Conservation (phyloP, 2,329 filamentous ascomycete species). For the Magnaporthiopsis rhizophila region DNA sequence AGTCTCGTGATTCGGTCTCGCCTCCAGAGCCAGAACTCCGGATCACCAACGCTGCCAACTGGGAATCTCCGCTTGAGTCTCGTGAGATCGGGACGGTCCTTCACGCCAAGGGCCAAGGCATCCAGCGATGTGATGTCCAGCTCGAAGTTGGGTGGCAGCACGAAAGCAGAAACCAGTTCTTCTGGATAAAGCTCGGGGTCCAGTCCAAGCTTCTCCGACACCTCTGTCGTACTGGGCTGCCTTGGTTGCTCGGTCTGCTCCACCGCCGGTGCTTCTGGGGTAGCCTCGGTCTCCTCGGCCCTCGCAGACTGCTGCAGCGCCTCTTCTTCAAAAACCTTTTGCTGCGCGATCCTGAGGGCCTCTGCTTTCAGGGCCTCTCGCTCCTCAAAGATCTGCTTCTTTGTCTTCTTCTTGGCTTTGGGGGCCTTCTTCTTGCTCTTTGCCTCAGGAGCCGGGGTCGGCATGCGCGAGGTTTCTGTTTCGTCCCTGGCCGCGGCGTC, state of each 20-base stretch:
- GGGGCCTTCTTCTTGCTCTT: slow-evolving; percentile 51
- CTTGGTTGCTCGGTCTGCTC: slow-evolving; percentile 12
- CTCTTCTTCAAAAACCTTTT: slow-evolving; percentile 39
- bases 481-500: slow-evolving; percentile 36
- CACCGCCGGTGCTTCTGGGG: not conserved
- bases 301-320: slow-evolving; percentile 26
- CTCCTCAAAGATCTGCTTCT: slow-evolving; percentile 68
- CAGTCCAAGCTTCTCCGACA: slow-evolving; percentile 16
- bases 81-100: slow-evolving; percentile 40
- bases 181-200: slow-evolving; percentile 42
- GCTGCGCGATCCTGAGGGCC: slow-evolving; percentile 13
- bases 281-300: slow-evolving; percentile 23
- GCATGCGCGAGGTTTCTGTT: slow-evolving; percentile 34
- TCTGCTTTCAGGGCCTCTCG: slow-evolving; percentile 51
- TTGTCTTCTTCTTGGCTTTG: slow-evolving; percentile 71
- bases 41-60: slow-evolving; percentile 35
- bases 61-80: slow-evolving; percentile 42
- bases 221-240: slow-evolving; percentile 16
- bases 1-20: slow-evolving; percentile 48
- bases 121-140: slow-evolving; percentile 38
- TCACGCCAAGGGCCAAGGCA: slow-evolving; percentile 31
- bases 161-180: slow-evolving; percentile 36
- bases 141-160: slow-evolving; percentile 34
- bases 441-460: slow-evolving; percentile 34
- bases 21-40: slow-evolving; percentile 50